phyloP scores from a whole-genome alignment of 2,329 filamentous ascomycete genomes.

The Sporothrix curviconia region DNA sequence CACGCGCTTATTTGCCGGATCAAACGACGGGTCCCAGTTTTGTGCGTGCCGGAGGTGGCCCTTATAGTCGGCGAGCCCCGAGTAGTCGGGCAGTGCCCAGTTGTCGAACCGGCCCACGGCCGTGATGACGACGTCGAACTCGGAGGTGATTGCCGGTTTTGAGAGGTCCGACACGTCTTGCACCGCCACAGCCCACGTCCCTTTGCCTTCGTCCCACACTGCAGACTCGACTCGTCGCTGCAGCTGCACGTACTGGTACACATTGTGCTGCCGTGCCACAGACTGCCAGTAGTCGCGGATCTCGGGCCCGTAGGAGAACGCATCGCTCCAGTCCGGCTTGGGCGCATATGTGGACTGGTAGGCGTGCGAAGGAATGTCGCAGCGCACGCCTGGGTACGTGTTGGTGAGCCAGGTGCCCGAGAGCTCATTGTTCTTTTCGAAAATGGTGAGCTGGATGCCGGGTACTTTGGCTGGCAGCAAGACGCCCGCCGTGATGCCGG shows the following conservation, averaged over 20 bases:
- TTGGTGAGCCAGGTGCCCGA: slow-evolving; percentile 32
- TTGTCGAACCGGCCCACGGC: slow-evolving; percentile 57
- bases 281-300: slow-evolving; percentile 61
- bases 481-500: slow-evolving; percentile 58
- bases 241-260: slow-evolving; percentile 53
- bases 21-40: slow-evolving; percentile 45
- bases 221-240: slow-evolving; percentile 49
- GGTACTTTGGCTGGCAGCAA: slow-evolving; percentile 64
- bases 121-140: slow-evolving; percentile 55
- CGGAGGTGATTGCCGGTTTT: slow-evolving; percentile 31
- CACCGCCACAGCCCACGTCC: slow-evolving; percentile 50
- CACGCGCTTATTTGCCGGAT: slow-evolving; percentile 42
- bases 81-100: slow-evolving; percentile 45
- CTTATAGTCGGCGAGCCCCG: slow-evolving; percentile 44
- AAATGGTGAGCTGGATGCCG: slow-evolving; percentile 56
- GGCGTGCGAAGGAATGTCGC: slow-evolving; percentile 63
- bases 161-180: slow-evolving; percentile 30
- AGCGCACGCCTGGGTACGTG: slow-evolving; percentile 33
- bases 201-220: slow-evolving; percentile 46
- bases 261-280: slow-evolving; percentile 56
- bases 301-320: slow-evolving; percentile 60
- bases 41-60: slow-evolving; percentile 50
- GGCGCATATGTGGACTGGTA: slow-evolving; percentile 64
- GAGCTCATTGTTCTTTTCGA: slow-evolving; percentile 62
- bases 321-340: slow-evolving; percentile 62